Percentiles rank a stretch among this genome's conserved stretches.
Conservation (phyloP, 352 stramenopile species). For the Sclerospora graminicola region DNA sequence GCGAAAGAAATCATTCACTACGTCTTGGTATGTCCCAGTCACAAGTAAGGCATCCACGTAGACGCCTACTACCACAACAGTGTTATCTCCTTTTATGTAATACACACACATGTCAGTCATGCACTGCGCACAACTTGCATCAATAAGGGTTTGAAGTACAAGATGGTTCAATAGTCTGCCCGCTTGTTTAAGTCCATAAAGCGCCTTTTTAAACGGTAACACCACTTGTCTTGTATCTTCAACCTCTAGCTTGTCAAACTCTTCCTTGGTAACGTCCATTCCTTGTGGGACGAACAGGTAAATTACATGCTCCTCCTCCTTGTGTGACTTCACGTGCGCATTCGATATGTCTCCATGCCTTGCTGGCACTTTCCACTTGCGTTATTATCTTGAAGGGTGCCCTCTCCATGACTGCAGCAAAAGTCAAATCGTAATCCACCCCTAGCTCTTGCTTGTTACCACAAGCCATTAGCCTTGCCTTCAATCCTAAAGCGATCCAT, state of each 20-base stretch:
- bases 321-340: neutral
- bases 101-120: conserved; percentile 21
- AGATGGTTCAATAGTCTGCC: conserved; percentile 6
- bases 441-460: too few relatives aligned
- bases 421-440: neutral
- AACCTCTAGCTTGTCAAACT: neutral
- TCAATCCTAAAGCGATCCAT: neutral
- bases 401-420: neutral
- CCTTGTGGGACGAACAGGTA: conserved; percentile 12
- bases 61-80: conserved; percentile 3
- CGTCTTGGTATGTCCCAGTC: conserved; percentile 1
- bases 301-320: conserved; percentile 14
- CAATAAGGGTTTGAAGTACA: conserved; percentile 7
- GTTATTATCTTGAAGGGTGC: neutral
- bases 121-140: conserved; percentile 8
- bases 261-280: too few relatives aligned
- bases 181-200: conserved; percentile 3
- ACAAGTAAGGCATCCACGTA: conserved; percentile 14
- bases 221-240: neutral
- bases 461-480: neutral
- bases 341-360: neutral
- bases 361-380: too few relatives aligned
- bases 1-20: conserved; percentile 3
- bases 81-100: neutral
- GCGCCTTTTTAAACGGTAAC: conserved; percentile 2